Evolutionary conservation across 2,329 filamentous ascomycete genomes (phyloP).

Genomic region (Paracamarosporium sp.): DNA sequence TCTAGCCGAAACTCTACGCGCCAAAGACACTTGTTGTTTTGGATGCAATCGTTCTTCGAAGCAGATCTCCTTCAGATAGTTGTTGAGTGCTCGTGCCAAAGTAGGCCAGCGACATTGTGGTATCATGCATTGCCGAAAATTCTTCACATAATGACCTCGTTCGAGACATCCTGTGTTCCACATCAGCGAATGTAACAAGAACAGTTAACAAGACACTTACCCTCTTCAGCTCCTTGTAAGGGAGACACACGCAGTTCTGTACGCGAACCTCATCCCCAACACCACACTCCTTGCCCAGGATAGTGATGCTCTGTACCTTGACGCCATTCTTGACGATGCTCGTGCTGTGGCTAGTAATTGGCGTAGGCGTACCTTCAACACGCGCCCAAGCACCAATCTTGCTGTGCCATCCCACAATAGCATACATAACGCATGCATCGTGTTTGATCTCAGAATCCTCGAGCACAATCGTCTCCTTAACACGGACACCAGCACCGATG

Average conservation of each 20-base stretch:
- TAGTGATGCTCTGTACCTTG: slow-evolving; percentile 98
- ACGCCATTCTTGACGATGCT: slow-evolving; percentile 97
- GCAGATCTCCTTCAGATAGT: neutral
- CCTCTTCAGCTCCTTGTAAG: slow-evolving; percentile 97
- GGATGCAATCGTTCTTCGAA: neutral
- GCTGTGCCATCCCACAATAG: slow-evolving; percentile 96
- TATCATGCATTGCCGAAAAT: slow-evolving; percentile 20
- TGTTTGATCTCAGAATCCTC: slow-evolving; percentile 97
- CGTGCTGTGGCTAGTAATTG: slow-evolving; percentile 85
- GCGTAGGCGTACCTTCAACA: slow-evolving; percentile 92
- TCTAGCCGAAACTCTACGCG: neutral
- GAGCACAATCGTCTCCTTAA: slow-evolving; percentile 95
- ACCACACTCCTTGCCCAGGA: slow-evolving; percentile 92
- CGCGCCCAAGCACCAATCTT: slow-evolving; percentile 97
- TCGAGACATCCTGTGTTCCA: slow-evolving; percentile 75
- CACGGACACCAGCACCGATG: slow-evolving; percentile 84
- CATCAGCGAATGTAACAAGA: slow-evolving; percentile 9
- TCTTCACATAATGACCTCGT: slow-evolving; percentile 87
- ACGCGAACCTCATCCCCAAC: slow-evolving; percentile 95
- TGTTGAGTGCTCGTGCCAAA: neutral
- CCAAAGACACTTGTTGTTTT: neutral
- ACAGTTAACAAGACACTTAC: slow-evolving; percentile 57
- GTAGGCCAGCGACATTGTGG: slow-evolving; percentile 10
- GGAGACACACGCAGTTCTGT: slow-evolving; percentile 97
- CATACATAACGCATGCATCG: slow-evolving; percentile 92